Base-by-base conservation (phyloP, 768 basidiomycete genomes). In the Boletellus sp. region DNA sequence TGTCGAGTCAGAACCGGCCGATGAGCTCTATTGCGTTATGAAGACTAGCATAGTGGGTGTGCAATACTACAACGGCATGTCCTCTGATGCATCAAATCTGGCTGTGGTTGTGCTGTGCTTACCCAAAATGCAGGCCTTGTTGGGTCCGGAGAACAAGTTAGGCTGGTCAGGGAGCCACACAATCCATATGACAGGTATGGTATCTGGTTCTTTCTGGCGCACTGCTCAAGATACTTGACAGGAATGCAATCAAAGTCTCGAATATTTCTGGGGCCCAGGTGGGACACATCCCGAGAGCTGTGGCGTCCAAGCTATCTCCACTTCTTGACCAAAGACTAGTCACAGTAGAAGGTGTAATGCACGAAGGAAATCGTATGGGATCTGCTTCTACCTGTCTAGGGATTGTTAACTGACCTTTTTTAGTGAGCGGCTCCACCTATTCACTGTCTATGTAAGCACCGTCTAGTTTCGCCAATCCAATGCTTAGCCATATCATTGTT, bases 211-310 rank as follows among this genome's bases (percentile, higher is more conserved):
- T 40, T 36, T 4, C 19, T 0, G 11, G 16, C 19, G 32, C 17
- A 32, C 4, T 39, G 15, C 23, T 33, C 8, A 48, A 16, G 17
- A 45, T 12, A 42, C 1, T 41, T 4, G 24, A 16, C 47, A 89
- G 85, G 24, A 89, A 90, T 65, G 85, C 87, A 2, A 84, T 91
- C 22, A 80, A 89, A 71, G 90, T 94, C 23, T 74, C 79, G 62
- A 94, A 94, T 60, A 90, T 92, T 36, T 73, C 77, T 2, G 72
- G 74, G 1, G 70, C 70, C 12, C 86, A 92, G 76, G 90, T 94
- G 3, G 92, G 92, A 2, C 92, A 94, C 67, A 63, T 94, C 20
- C 84, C 88, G 2, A 76, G 78, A 31, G 70, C 67, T 19, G 74
- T 85, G 12, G 87, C 80, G 0, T 45, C 64, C 0, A 77, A 78